phyloP scores from a whole-genome alignment of 2,329 filamentous ascomycete genomes.

The Alternaria metachromatica region DNA sequence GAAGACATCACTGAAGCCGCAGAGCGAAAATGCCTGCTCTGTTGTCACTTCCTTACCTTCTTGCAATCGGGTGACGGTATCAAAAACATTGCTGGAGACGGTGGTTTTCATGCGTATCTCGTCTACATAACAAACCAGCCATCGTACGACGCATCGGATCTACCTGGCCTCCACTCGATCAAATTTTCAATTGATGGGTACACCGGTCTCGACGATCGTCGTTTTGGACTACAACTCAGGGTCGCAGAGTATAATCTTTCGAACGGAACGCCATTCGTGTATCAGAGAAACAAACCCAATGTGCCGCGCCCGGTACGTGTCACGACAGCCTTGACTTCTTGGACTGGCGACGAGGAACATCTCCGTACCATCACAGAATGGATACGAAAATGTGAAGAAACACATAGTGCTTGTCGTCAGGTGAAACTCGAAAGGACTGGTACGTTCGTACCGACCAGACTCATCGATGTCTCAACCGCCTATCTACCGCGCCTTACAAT shows the following conservation, averaged over 20 bases:
- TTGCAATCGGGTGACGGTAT: neutral
- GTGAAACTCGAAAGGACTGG: fast-evolving
- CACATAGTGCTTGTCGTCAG: neutral
- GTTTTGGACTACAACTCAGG: no score
- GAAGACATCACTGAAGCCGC: neutral
- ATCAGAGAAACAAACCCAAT: fast-evolving
- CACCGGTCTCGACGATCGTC: no score
- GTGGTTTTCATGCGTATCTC: fast-evolving
- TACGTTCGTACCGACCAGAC: neutral
- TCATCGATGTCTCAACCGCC: neutral
- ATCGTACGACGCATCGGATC: no score
- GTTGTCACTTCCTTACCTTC: neutral
- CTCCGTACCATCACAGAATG: neutral
- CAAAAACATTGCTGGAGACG: neutral
- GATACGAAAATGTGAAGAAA: neutral
- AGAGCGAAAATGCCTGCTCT: neutral
- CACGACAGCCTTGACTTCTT: neutral
- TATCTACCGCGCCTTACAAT: neutral
- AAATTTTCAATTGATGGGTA: no score
- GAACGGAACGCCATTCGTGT: neutral
- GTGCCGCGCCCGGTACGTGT: neutral
- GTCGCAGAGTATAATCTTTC: neutral
- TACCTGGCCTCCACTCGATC: no score
- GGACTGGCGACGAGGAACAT: neutral
- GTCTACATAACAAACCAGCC: fast-evolving